phyloP scores from a whole-genome alignment of 805 yeast genomes.

The Ogataea henricii region DNA sequence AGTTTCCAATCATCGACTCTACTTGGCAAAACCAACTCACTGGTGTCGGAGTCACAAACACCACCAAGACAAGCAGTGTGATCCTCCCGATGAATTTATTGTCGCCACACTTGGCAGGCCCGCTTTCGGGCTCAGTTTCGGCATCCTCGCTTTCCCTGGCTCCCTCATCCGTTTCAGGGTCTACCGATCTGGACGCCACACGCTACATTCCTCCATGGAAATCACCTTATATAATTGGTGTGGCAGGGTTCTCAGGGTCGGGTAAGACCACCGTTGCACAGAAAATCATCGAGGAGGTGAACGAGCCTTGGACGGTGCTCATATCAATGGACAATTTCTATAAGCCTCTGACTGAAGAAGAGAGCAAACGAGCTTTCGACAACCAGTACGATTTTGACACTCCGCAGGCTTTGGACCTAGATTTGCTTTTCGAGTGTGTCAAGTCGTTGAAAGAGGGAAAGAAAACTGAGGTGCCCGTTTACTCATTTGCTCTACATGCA shows the following conservation, averaged over 20 bases:
- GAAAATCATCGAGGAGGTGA: slow-evolving; percentile 68
- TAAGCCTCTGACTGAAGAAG: slow-evolving; percentile 65
- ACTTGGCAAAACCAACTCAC: no score
- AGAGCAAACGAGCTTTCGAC: slow-evolving; percentile 62
- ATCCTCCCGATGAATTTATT: slow-evolving; percentile 5
- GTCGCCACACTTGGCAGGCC: slow-evolving; percentile 6
- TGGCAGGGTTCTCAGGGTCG: slow-evolving; percentile 85
- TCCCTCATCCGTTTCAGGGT: slow-evolving; percentile 7
- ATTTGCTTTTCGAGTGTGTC: slow-evolving; percentile 64
- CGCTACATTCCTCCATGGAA: slow-evolving; percentile 83
- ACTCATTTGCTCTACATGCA: slow-evolving; percentile 65
- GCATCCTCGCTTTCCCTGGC: slow-evolving; percentile 8
- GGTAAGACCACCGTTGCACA: slow-evolving; percentile 94
- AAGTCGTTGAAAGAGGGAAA: slow-evolving; percentile 69
- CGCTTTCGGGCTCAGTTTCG: slow-evolving; percentile 2
- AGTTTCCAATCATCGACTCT: not conserved
- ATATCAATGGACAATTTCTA: slow-evolving; percentile 91
- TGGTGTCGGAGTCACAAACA: no score
- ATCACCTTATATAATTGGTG: slow-evolving; percentile 82
- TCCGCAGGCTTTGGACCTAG: slow-evolving; percentile 84
- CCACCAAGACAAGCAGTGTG: no score
- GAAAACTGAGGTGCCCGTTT: slow-evolving; percentile 64
- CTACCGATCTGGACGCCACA: slow-evolving; percentile 21
- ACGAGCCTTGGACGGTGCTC: slow-evolving; percentile 94
- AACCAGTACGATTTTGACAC: slow-evolving; percentile 83